phyloP scores from a whole-genome alignment of 495 filamentous ascomycete species.

The Collariella sp. region DNA sequence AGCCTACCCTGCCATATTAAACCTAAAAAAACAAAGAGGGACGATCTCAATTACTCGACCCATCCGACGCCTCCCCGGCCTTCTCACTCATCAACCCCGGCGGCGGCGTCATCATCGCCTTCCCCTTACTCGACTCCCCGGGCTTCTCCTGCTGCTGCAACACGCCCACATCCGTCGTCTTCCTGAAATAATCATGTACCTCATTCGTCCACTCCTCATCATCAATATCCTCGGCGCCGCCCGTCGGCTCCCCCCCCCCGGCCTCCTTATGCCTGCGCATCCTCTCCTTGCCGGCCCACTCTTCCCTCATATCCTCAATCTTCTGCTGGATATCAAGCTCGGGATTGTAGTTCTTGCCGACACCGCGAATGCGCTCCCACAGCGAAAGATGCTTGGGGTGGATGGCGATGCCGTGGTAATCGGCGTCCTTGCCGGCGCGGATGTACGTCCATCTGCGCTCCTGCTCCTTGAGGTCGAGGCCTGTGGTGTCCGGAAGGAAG shows the following conservation, averaged over 20 bases:
- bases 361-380: constrained; percentile 65
- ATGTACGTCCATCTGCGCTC: constrained; percentile 81
- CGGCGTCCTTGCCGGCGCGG: constrained; percentile 58
- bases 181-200: constrained; percentile 37
- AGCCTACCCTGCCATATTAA: not conserved
- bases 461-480: constrained; percentile 88
- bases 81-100: not conserved
- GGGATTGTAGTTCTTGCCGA: constrained; percentile 69
- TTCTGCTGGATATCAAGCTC: constrained; percentile 68
- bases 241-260: constrained; percentile 18
- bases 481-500: constrained; percentile 88
- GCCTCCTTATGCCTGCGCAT: constrained; percentile 18
- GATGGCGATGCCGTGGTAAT: constrained; percentile 84
- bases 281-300: constrained; percentile 36
- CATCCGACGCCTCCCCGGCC: not conserved
- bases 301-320: constrained; percentile 62
- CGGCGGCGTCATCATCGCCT: not conserved
- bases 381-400: constrained; percentile 76
- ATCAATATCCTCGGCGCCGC: constrained; percentile 20
- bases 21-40: too few species aligned
- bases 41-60: too few species aligned
- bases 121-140: not conserved
- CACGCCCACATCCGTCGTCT: constrained; percentile 10
- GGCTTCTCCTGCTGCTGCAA: not conserved
- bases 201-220: constrained; percentile 36